Evolutionary conservation across 305 asterid genomes (phyloP).

Genomic region (Petunia hybrid): DNA sequence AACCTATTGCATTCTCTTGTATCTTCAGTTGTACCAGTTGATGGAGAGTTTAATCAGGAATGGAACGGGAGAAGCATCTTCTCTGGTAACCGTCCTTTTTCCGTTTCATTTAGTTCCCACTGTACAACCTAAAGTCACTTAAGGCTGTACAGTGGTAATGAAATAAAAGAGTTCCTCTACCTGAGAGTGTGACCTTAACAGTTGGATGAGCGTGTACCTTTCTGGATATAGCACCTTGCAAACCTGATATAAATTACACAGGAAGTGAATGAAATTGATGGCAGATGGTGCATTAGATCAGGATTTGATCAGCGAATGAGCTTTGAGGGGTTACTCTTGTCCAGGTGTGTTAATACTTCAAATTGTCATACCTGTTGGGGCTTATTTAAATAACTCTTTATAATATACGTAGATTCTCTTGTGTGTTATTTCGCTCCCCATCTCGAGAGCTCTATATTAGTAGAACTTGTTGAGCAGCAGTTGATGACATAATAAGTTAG

Average conservation of each 20-base stretch:
- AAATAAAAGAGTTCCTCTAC: constrained; percentile 21
- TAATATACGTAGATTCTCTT: not conserved
- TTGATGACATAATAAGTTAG: not conserved
- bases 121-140: constrained; percentile 7
- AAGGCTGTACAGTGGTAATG: constrained; percentile 16
- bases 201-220: constrained; percentile 26
- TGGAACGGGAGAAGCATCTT: constrained; percentile 61
- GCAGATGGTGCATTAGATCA: constrained; percentile 93
- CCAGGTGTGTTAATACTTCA: constrained; percentile 70
- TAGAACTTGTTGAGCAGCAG: constrained; percentile 15
- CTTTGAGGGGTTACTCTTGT: constrained; percentile 81
- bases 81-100: constrained; percentile 54
- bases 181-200: constrained; percentile 11
- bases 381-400: constrained; percentile 2
- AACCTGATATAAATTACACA: constrained; percentile 37
- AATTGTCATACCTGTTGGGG: constrained; percentile 34
- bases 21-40: constrained; percentile 72
- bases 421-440: constrained; percentile 12
- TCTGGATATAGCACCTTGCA: constrained; percentile 26
- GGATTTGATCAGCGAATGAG: constrained; percentile 51
- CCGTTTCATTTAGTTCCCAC: not conserved
- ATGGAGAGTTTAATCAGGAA: constrained; percentile 82
- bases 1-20: constrained; percentile 38
- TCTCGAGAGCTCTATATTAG: not conserved
- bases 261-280: constrained; percentile 83